Conservation (phyloP, 2,329 filamentous ascomycete genomes). For the Didymella exigua region DNA sequence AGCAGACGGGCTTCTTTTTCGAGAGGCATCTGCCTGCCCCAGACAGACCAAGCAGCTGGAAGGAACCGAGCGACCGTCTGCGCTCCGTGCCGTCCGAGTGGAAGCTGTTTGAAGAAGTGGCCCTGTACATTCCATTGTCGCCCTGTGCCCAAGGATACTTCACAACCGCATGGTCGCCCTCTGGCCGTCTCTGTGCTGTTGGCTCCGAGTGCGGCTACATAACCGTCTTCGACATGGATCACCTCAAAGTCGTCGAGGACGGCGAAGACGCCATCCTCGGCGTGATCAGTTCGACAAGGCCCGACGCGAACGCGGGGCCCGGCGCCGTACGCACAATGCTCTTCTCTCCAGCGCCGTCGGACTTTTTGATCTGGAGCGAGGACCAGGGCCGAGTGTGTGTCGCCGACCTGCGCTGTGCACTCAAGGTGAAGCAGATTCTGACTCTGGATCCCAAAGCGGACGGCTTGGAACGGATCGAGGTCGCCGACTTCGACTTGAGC, state of each 20-base stretch:
- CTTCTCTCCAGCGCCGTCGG: constrained; percentile 88
- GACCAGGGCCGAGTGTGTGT: constrained; percentile 78
- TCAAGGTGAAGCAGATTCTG: constrained; percentile 71
- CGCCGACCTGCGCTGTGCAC: constrained; percentile 72
- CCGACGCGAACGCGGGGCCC: constrained; percentile 62
- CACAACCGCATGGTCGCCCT: constrained; percentile 76
- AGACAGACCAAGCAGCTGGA: constrained; percentile 31
- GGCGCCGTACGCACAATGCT: constrained; percentile 90
- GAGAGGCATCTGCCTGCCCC: constrained; percentile 54
- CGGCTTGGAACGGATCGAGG: constrained; percentile 61
- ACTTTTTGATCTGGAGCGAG: constrained; percentile 92
- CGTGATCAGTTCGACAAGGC: constrained; percentile 77
- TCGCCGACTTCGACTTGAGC: constrained; percentile 57
- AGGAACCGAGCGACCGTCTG: constrained; percentile 27
- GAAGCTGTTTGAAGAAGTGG: constrained; percentile 49
- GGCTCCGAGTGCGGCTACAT: constrained; percentile 83
- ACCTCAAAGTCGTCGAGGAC: constrained; percentile 48
- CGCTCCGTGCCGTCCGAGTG: constrained; percentile 45
- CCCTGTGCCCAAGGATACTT: constrained; percentile 66
- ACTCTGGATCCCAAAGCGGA: constrained; percentile 64
- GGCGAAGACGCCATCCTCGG: constrained; percentile 71
- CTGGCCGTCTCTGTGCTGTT: constrained; percentile 72
- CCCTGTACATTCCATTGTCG: constrained; percentile 48
- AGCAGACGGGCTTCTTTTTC: constrained; percentile 85
- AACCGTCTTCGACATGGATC: constrained; percentile 70